Conservation (phyloP, 352 stramenopile genomes). For the Thalassiosira sp. region DNA sequence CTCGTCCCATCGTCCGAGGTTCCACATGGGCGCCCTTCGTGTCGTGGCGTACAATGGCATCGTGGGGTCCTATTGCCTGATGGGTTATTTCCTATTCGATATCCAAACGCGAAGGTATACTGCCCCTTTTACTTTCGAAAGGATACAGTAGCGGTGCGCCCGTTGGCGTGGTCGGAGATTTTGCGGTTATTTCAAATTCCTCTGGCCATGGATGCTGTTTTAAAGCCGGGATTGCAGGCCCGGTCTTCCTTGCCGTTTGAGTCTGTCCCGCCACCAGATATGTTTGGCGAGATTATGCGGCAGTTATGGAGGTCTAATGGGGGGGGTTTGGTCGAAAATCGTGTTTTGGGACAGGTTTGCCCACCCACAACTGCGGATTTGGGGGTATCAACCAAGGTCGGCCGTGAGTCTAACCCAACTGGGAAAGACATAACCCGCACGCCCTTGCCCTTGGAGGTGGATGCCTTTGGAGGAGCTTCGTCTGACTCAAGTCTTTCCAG, state of each 20-base stretch:
- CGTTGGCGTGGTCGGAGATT: neutral
- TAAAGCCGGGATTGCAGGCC: neutral
- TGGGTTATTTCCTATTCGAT: neutral
- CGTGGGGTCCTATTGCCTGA: neutral
- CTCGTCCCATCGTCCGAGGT: neutral
- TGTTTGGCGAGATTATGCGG: neutral
- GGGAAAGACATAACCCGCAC: too few species aligned
- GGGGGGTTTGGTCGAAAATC: too few species aligned
- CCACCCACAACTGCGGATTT: too few species aligned
- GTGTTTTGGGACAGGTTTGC: too few species aligned
- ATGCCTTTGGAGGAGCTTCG: too few species aligned
- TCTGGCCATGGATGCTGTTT: neutral
- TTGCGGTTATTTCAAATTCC: neutral
- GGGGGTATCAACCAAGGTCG: too few species aligned
- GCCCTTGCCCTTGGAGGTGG: too few species aligned
- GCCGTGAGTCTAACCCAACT: too few species aligned
- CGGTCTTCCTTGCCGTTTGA: neutral
- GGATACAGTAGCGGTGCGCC: neutral
- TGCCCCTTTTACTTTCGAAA: neutral
- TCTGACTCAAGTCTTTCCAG: too few species aligned
- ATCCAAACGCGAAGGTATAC: neutral
- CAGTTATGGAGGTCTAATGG: neutral
- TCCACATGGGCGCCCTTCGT: neutral
- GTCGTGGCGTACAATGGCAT: neutral
- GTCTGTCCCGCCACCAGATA: neutral